These are phyloP conservation scores for Kuraishia capsulata DNA, from an alignment of 805 yeast species.

Conservation along the genomic window DNA sequence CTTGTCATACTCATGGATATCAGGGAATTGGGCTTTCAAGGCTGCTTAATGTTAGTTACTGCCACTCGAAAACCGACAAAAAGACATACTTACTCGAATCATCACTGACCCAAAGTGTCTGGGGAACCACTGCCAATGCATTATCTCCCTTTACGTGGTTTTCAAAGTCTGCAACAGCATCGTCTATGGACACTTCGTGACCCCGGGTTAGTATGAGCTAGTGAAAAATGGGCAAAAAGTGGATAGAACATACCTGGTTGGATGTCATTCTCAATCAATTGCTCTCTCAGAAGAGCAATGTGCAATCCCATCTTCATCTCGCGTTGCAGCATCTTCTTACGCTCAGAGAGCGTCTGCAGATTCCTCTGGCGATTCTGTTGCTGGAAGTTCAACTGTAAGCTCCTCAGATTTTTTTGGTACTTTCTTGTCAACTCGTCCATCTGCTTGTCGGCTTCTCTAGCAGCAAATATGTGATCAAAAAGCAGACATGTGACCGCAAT, in stretches of 20 bases:
- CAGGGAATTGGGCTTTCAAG: slow-evolving; percentile 45
- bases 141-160: slow-evolving; percentile 48
- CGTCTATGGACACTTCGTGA: slow-evolving; percentile 31
- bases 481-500: background rate
- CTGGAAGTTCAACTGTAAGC: slow-evolving; percentile 37
- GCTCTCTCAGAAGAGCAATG: slow-evolving; percentile 55
- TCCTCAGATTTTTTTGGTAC: slow-evolving; percentile 21
- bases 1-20: slow-evolving; percentile 49
- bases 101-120: slow-evolving; percentile 52
- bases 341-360: slow-evolving; percentile 40
- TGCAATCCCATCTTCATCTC: slow-evolving; percentile 59
- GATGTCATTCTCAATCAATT: slow-evolving; percentile 44
- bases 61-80: too few species aligned
- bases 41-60: background rate
- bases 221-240: background rate
- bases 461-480: background rate
- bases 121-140: slow-evolving; percentile 45
- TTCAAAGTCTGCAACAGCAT: slow-evolving; percentile 47
- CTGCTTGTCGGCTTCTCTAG: slow-evolving; percentile 16
- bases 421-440: slow-evolving; percentile 21
- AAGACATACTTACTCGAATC: slow-evolving; percentile 18
- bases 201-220: background rate
- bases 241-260: too few species aligned
- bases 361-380: slow-evolving; percentile 44
- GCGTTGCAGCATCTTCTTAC: slow-evolving; percentile 34